Evolutionary conservation across 176 grass and related monocot species (phyloP).

Genomic region (Triticum dicoccoides): DNA sequence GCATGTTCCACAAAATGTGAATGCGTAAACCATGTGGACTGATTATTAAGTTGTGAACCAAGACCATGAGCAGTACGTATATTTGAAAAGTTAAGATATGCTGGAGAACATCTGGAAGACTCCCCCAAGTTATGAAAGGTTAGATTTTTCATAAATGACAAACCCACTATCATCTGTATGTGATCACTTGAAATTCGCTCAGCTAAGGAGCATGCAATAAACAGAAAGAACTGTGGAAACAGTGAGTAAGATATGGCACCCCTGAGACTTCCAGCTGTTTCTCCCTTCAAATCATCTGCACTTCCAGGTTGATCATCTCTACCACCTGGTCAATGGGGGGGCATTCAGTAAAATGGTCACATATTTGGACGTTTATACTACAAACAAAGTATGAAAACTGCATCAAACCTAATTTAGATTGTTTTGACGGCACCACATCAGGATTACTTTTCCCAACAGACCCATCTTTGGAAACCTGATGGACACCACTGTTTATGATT

Average conservation of each 20-base stretch:
- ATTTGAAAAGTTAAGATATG: neutral
- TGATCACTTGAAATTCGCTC: constrained; percentile 19
- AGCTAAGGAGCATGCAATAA: neutral
- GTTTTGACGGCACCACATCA: constrained; percentile 33
- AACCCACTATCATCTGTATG: neutral
- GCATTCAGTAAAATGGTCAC: constrained; percentile 9
- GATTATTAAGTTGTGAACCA: constrained; percentile 14
- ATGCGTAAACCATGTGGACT: neutral
- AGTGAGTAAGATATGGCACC: constrained; percentile 18
- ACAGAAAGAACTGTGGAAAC: constrained; percentile 8
- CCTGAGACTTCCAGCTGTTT: constrained; percentile 29
- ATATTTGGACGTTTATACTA: neutral
- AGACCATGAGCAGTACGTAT: neutral
- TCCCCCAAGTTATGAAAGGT: constrained; percentile 7
- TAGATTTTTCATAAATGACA: constrained; percentile 4
- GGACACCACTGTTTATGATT: constrained; percentile 71
- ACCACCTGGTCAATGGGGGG: constrained; percentile 21
- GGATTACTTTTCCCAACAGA: constrained; percentile 63
- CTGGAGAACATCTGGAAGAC: constrained; percentile 13
- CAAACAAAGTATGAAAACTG: neutral
- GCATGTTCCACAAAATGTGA: constrained; percentile 12
- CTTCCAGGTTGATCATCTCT: constrained; percentile 60
- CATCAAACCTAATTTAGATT: constrained; percentile 46
- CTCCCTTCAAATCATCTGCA: constrained; percentile 54
- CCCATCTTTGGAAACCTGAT: constrained; percentile 77